These are phyloP conservation scores for Amphicarpaea edgeworthii DNA, from an alignment of 306 rosid species.

Conservation along the genomic window DNA sequence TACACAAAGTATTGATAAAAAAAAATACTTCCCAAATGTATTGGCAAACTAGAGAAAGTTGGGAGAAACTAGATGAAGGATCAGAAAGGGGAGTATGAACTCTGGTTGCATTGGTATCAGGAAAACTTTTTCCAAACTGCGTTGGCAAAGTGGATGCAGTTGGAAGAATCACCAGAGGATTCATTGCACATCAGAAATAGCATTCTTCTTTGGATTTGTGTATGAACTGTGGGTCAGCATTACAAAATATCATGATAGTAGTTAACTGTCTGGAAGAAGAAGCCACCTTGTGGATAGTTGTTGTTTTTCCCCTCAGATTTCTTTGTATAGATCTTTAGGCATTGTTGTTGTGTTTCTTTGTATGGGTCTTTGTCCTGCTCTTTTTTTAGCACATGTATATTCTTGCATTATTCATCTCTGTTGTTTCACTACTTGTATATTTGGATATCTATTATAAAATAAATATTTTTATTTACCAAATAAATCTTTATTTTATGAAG, in stretches of 20 bases:
- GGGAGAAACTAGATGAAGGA: conserved; percentile 8
- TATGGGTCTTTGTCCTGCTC: not conserved
- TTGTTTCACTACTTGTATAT: conserved; percentile 17
- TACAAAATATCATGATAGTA: conserved; percentile 4
- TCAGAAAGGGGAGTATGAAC: conserved; percentile 7
- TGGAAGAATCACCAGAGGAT: conserved; percentile 24
- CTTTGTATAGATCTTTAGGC: conserved; percentile 34
- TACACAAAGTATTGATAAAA: not conserved
- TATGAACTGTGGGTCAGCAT: conserved; percentile 20
- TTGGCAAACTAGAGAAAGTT: conserved; percentile 24
- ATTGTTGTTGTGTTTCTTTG: conserved; percentile 28
- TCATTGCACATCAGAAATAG: conserved; percentile 3
- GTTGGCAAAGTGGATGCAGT: not conserved
- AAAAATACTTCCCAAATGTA: not conserved
- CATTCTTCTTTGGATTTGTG: conserved; percentile 34
- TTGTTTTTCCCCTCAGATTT: not conserved
- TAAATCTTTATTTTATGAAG: conserved; percentile 19
- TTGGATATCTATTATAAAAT: not conserved
- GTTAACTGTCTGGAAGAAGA: conserved; percentile 33
- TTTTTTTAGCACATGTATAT: conserved; percentile 37
- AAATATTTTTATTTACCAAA: conserved; percentile 10
- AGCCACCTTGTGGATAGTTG: conserved; percentile 4
- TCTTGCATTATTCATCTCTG: conserved; percentile 18
- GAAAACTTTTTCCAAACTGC: conserved; percentile 1
- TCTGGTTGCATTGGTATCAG: not conserved